Conservation (phyloP, 306 rosid species). For the Fragaria vesca region DNA sequence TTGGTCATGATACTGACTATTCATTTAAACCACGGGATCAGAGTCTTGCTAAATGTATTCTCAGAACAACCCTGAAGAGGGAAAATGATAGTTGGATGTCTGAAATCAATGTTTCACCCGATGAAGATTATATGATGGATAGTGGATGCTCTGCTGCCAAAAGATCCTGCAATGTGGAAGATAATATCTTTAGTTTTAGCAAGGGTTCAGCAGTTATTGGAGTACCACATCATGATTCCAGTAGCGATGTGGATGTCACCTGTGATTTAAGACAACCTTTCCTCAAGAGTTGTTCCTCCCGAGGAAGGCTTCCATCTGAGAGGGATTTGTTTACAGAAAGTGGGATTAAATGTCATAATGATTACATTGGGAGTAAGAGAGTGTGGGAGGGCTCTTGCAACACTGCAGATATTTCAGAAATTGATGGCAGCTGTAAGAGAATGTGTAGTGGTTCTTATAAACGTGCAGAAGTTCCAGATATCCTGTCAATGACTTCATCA, state of each 20-base stretch:
- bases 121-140: constrained; percentile 39
- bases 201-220: constrained; percentile 37
- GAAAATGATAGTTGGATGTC: constrained; percentile 26
- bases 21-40: constrained; percentile 41
- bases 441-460: constrained; percentile 27
- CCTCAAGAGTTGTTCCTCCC: constrained; percentile 55
- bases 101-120: constrained; percentile 27
- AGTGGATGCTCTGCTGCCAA: constrained; percentile 31
- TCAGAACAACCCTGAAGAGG: constrained; percentile 30
- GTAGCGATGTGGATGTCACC: constrained; percentile 32
- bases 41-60: constrained; percentile 38
- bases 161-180: constrained; percentile 37
- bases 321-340: constrained; percentile 42
- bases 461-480: constrained; percentile 26
- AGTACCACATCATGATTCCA: constrained; percentile 28
- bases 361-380: constrained; percentile 42
- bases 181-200: constrained; percentile 29
- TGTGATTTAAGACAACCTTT: constrained; percentile 49
- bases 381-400: constrained; percentile 27
- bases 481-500: constrained; percentile 26
- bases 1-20: constrained; percentile 32
- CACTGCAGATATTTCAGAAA: constrained; percentile 21
- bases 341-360: constrained; percentile 34
- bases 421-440: constrained; percentile 32
- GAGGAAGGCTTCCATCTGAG: constrained; percentile 36